Evolutionary conservation across 1,284 basidiomycete genomes (phyloP), one percentile per base, ranked within the genome.

Genomic region (Xerocomus minutiporus): DNA sequence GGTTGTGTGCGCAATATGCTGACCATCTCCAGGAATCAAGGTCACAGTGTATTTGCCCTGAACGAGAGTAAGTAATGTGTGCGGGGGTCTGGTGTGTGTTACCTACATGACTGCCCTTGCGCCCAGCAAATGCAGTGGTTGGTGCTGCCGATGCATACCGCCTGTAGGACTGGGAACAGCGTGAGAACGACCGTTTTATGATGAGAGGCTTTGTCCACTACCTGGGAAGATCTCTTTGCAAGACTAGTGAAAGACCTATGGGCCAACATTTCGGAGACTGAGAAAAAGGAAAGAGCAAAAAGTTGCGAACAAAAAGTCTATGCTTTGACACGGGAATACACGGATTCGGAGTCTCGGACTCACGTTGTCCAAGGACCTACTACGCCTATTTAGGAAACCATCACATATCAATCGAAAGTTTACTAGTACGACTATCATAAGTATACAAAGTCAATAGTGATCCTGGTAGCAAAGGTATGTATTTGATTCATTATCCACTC

Each of bases 1-100:
- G 61, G 48, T 64, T 58, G 59, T 68, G 61, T 35, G 63, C 58
- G 38, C 63, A 57, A 46, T 61, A 64, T 46, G 66, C 81, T 66
- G 59, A 91, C 91, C 91, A 69, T 96, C 93, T 69, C 93, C 93
- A 41, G 93, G 90, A 70, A 96, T 92, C 58, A 96, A 76, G 46
- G 93, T 94, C 47, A 96, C 93, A 45, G 88, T 87, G 76, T 94
- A 97, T 80, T 97, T 97, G 59, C 95, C 95, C 92, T 95, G 28
- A 50, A 50, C 15, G 29, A 49, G 39, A 25, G 32, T 61, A 15
- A 61, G 51, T n/a, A 39, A 43, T 20, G 48, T 13, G 42, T 20
- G 28, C 17, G 25, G 50, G 41, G 23, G 26, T 47, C 38, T 29
- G 38, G 28, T 26, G 46, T 45, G 32, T 25, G 15, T 35, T 35